phyloP scores from a whole-genome alignment of 192 early-diverging fungal species.

The Phycomyces nitens region DNA sequence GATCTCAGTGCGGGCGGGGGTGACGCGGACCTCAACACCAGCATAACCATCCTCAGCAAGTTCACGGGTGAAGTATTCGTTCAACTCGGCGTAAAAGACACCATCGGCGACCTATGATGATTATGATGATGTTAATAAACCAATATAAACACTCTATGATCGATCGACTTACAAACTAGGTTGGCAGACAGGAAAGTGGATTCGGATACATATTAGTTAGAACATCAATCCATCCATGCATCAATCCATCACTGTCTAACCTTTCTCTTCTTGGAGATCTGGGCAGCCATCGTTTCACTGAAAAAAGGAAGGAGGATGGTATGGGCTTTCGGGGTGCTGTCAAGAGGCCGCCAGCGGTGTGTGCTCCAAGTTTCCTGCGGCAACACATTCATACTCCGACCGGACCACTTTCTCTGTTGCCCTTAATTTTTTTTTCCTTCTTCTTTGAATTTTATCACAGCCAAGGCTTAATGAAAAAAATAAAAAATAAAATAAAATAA shows the following conservation, averaged over 20 bases:
- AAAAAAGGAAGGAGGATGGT: too few relatives aligned
- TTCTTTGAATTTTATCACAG: too few relatives aligned
- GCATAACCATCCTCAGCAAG: slow-evolving; percentile 98
- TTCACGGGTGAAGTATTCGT: slow-evolving; percentile 98
- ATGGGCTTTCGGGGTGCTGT: too few relatives aligned
- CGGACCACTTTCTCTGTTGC: too few relatives aligned
- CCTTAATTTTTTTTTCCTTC: too few relatives aligned
- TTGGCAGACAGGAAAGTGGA: slow-evolving; percentile 1
- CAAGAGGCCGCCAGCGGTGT: slow-evolving; percentile 8
- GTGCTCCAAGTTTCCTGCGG: not conserved
- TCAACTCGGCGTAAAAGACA: slow-evolving; percentile 99
- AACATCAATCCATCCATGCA: slow-evolving; percentile 17
- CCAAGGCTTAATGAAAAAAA: too few relatives aligned
- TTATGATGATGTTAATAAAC: too few relatives aligned
- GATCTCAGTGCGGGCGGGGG: slow-evolving; percentile 98
- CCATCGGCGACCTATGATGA: slow-evolving; percentile 92
- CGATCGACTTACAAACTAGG: slow-evolving; percentile 12
- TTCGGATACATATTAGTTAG: not conserved
- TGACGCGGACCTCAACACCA: slow-evolving; percentile 99
- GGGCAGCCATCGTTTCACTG: slow-evolving; percentile 28
- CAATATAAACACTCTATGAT: not conserved
- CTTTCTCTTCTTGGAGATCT: slow-evolving; percentile 76
- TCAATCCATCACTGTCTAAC: slow-evolving; percentile 34
- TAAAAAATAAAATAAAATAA: too few relatives aligned
- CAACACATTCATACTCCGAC: too few relatives aligned